Conservation (phyloP, 2,329 filamentous ascomycete genomes). For the Helicocarpus griseus region DNA sequence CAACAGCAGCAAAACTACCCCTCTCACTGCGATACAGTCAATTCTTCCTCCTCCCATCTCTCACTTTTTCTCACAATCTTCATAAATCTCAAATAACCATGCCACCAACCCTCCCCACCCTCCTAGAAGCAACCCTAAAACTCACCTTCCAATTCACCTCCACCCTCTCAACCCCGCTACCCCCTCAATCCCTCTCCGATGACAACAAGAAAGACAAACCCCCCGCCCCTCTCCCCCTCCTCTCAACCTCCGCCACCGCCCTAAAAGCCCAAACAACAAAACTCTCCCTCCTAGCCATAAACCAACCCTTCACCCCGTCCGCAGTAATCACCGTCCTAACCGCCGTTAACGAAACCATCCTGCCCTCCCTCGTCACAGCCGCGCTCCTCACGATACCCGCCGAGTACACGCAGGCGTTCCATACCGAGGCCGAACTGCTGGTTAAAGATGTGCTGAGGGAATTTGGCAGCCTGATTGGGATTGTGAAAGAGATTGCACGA, state of each 20-base stretch:
- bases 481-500: slow-evolving; percentile 45
- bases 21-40: neutral
- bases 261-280: slow-evolving; percentile 80
- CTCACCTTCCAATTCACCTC: slow-evolving; percentile 32
- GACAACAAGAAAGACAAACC: slow-evolving; percentile 6
- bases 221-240: slow-evolving; percentile 49
- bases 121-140: slow-evolving; percentile 25
- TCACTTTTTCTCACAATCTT: neutral
- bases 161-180: slow-evolving; percentile 21
- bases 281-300: slow-evolving; percentile 75
- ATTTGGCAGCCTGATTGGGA: slow-evolving; percentile 49
- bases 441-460: slow-evolving; percentile 54
- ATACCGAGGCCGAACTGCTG: slow-evolving; percentile 52
- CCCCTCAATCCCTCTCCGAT: slow-evolving; percentile 1
- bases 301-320: slow-evolving; percentile 72
- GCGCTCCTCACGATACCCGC: slow-evolving; percentile 54
- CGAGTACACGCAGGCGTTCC: slow-evolving; percentile 54
- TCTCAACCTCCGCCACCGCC: slow-evolving; percentile 61
- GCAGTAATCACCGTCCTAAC: slow-evolving; percentile 62
- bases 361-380: slow-evolving; percentile 64
- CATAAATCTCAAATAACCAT: slow-evolving; percentile 14
- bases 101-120: slow-evolving; percentile 22
- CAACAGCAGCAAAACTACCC: neutral
- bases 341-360: slow-evolving; percentile 61
- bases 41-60: neutral